These are phyloP conservation scores for Xanthoconium stramineum DNA, from an alignment of 768 basidiomycete genomes.

Conservation along the genomic window DNA sequence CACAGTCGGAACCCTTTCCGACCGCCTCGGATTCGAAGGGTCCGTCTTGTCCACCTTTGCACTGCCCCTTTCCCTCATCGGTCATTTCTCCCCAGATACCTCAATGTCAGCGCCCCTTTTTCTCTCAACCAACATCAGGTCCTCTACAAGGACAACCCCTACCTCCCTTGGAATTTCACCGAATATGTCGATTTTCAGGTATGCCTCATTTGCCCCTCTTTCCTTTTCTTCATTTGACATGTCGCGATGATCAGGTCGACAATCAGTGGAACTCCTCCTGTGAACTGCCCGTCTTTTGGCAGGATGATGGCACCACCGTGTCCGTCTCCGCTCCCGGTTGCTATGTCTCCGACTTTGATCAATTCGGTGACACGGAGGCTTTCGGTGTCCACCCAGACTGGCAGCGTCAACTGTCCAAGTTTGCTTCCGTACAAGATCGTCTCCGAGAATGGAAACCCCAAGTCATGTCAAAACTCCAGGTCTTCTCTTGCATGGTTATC, in stretches of 20 bases:
- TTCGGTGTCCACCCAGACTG: slow-evolving; percentile 95
- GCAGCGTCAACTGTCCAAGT: slow-evolving; percentile 93
- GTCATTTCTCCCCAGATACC: slow-evolving; percentile 38
- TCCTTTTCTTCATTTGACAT: not conserved
- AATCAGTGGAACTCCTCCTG: slow-evolving; percentile 78
- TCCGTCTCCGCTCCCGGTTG: slow-evolving; percentile 65
- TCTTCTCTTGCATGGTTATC: slow-evolving; percentile 84
- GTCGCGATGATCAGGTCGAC: slow-evolving; percentile 39
- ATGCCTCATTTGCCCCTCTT: slow-evolving; percentile 16
- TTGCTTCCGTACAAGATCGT: slow-evolving; percentile 95
- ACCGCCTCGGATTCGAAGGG: slow-evolving; percentile 85
- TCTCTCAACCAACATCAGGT: slow-evolving; percentile 66
- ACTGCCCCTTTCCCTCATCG: slow-evolving; percentile 13
- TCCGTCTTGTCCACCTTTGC: slow-evolving; percentile 33
- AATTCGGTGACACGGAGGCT: slow-evolving; percentile 95
- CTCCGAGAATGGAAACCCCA: slow-evolving; percentile 85
- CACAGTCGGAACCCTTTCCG: slow-evolving; percentile 89
- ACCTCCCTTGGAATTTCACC: slow-evolving; percentile 83
- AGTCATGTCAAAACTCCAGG: slow-evolving; percentile 74
- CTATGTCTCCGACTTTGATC: slow-evolving; percentile 83
- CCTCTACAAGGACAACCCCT: slow-evolving; percentile 70
- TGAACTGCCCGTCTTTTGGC: slow-evolving; percentile 74
- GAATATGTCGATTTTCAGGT: slow-evolving; percentile 82
- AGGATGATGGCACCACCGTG: slow-evolving; percentile 61
- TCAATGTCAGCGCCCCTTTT: slow-evolving; percentile 83